These are phyloP conservation scores for Calonectria hongkongensis DNA, from an alignment of 2,329 filamentous ascomycete genomes.

Conservation along the genomic window DNA sequence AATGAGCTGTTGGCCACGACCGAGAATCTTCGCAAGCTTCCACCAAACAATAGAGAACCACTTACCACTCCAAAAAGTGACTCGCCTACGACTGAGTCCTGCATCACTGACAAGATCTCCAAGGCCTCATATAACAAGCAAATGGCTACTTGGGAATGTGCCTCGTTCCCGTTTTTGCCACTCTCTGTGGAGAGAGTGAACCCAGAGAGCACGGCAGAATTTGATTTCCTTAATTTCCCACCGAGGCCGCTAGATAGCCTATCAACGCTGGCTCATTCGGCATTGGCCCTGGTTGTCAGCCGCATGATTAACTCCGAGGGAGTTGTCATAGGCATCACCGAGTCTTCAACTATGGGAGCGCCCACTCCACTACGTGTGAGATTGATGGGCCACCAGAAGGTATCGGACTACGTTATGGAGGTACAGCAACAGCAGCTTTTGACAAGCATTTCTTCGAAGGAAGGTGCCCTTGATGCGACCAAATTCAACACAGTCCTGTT, in stretches of 20 bases:
- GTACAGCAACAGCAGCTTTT: background rate
- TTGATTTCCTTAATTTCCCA: background rate
- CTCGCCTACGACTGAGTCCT: too few species aligned
- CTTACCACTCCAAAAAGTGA: background rate
- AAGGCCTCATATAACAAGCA: background rate
- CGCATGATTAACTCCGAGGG: background rate
- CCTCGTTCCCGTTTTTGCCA: background rate
- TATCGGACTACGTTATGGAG: background rate
- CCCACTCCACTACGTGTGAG: background rate
- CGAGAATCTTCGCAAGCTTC: background rate
- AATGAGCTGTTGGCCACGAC: background rate
- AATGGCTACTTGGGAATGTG: background rate
- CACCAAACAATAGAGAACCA: too few species aligned
- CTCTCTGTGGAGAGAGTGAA: background rate
- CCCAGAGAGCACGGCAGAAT: background rate
- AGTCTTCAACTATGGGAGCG: background rate
- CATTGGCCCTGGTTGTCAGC: constrained; percentile 3
- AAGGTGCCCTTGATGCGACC: background rate
- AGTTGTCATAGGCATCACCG: background rate
- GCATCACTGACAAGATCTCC: background rate
- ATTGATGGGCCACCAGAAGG: background rate
- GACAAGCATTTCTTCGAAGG: too few species aligned
- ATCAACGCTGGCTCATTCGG: background rate
- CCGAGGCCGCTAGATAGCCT: background rate
- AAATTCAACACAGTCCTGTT: background rate